These are phyloP conservation scores for Fusarium irregulare DNA, from an alignment of 2,329 filamentous ascomycete species.

Conservation along the genomic window DNA sequence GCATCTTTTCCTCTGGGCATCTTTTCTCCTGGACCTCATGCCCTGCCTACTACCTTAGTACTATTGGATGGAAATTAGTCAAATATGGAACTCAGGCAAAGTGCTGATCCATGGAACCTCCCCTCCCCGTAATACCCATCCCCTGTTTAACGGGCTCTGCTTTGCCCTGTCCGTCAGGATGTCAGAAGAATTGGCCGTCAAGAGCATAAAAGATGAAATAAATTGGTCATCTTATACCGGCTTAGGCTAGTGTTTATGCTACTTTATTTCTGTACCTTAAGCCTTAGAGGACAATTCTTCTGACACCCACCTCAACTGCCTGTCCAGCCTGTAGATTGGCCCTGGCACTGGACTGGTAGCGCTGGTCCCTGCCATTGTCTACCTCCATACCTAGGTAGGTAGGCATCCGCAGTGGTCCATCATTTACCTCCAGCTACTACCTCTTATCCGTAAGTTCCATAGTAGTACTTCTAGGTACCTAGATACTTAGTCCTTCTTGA, in stretches of 20 bases:
- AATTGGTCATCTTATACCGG: too few species aligned
- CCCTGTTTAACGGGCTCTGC: not conserved
- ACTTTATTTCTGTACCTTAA: too few species aligned
- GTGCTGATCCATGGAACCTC: conserved; percentile 23
- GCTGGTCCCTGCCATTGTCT: conserved; percentile 4
- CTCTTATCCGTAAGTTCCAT: too few species aligned
- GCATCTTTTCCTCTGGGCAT: not conserved
- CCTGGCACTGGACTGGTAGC: conserved; percentile 10
- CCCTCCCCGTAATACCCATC: conserved; percentile 14
- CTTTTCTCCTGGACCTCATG: not conserved
- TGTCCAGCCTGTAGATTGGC: not conserved
- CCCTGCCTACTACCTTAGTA: not conserved
- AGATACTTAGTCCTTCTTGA: conserved; percentile 5
- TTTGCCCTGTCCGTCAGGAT: not conserved
- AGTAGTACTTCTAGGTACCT: not conserved
- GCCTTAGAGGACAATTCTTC: too few species aligned
- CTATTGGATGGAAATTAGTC: not conserved
- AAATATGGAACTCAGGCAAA: conserved; percentile 15
- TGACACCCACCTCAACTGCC: too few species aligned
- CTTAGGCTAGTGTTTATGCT: too few species aligned
- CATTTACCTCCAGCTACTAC: too few species aligned
- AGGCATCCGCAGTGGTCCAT: not conserved
- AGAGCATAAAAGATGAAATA: too few species aligned
- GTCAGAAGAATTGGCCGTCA: too few species aligned
- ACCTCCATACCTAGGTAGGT: too few species aligned